These are phyloP conservation scores for Capronia americana DNA, from an alignment of 2,329 filamentous ascomycete species.

Conservation along the genomic window DNA sequence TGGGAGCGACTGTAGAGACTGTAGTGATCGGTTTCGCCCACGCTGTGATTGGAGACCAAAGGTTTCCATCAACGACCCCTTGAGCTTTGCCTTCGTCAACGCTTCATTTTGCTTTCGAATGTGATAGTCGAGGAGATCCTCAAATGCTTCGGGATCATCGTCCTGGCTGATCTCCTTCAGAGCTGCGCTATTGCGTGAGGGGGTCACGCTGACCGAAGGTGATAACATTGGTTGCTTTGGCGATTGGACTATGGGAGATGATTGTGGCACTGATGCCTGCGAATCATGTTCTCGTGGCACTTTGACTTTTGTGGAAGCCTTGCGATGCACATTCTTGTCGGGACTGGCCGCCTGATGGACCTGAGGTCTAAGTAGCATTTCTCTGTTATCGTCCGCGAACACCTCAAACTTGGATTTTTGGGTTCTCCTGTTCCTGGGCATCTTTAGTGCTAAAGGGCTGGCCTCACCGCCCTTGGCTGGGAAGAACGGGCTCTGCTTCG, in stretches of 20 bases:
- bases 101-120: constrained; percentile 47
- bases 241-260: constrained; percentile 29
- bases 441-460: constrained; percentile 50
- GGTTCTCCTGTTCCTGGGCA: constrained; percentile 47
- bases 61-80: constrained; percentile 45
- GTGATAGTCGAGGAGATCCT: constrained; percentile 47
- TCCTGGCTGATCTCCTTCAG: constrained; percentile 28
- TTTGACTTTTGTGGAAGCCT: not conserved
- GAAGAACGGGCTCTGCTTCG: constrained; percentile 59
- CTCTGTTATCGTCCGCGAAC: constrained; percentile 61
- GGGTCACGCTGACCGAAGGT: not conserved
- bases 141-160: constrained; percentile 41
- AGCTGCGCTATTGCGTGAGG: not conserved
- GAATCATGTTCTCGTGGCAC: constrained; percentile 25
- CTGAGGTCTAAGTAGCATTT: constrained; percentile 55
- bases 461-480: constrained; percentile 42
- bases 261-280: constrained; percentile 33
- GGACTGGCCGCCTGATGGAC: constrained; percentile 37
- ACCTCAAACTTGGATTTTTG: constrained; percentile 55
- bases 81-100: constrained; percentile 41
- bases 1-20: not conserved
- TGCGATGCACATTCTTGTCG: not conserved
- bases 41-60: constrained; percentile 43
- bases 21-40: not conserved
- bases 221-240: not conserved